Percentiles rank a stretch among this genome's conserved stretches.
phyloP scores from a whole-genome alignment of 1,284 basidiomycete genomes.

The Sphagnurus paluster region DNA sequence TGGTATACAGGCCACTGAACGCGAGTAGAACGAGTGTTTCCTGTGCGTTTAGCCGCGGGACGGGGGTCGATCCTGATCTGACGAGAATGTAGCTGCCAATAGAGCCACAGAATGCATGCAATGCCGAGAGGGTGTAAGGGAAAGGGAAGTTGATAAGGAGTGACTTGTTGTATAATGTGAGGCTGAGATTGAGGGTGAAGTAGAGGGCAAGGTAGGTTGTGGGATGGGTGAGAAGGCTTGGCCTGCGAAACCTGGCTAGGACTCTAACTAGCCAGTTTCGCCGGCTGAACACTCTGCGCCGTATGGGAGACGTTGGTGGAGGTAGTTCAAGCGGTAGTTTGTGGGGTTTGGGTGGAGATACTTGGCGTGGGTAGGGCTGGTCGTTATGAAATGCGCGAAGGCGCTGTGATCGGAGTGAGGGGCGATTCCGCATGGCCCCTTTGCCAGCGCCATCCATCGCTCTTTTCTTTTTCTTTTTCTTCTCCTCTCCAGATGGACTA shows the following conservation, averaged over 20 bases:
- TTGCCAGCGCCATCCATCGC: slow-evolving; percentile 3
- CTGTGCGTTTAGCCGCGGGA: slow-evolving; percentile 29
- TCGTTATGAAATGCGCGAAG: slow-evolving; percentile 19
- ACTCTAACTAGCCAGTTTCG: slow-evolving; percentile 23
- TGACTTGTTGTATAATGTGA: slow-evolving; percentile 92
- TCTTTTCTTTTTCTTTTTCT: slow-evolving; percentile 5
- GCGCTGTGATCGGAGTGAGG: slow-evolving; percentile 12
- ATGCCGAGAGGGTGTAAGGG: slow-evolving; percentile 86
- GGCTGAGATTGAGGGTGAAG: slow-evolving; percentile 85
- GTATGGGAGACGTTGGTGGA: slow-evolving; percentile 14
- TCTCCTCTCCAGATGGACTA: neutral
- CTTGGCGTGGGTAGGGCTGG: slow-evolving; percentile 13
- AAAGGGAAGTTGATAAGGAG: slow-evolving; percentile 90
- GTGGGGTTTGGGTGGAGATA: slow-evolving; percentile 9
- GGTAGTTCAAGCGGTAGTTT: slow-evolving; percentile 18
- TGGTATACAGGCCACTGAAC: slow-evolving; percentile 86
- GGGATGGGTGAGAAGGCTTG: slow-evolving; percentile 13
- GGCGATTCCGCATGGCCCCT: slow-evolving; percentile 13
- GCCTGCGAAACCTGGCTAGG: slow-evolving; percentile 3
- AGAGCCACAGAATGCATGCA: slow-evolving; percentile 83
- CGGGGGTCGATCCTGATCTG: slow-evolving; percentile 29
- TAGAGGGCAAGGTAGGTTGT: slow-evolving; percentile 73
- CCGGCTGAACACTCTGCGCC: slow-evolving; percentile 10
- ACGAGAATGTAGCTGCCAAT: slow-evolving; percentile 77
- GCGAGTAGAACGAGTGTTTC: slow-evolving; percentile 69